Conservation (phyloP, 148 eudicot genomes). For the Chenopodium suecicum region DNA sequence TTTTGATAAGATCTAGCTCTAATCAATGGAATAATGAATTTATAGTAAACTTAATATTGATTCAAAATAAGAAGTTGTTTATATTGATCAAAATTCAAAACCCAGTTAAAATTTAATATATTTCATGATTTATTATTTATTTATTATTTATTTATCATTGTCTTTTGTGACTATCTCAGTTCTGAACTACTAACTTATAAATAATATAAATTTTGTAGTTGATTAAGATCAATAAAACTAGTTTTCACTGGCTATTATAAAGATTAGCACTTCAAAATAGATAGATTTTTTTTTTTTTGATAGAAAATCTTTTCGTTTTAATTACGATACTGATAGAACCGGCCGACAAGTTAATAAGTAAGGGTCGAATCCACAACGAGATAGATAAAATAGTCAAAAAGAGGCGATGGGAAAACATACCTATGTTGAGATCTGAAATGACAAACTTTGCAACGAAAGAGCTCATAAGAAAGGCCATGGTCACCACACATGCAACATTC, state of each 20-base stretch:
- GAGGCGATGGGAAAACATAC: slow-evolving; percentile 22
- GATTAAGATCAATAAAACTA: too few relatives aligned
- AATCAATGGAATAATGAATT: neutral
- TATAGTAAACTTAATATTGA: neutral
- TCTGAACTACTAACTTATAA: too few relatives aligned
- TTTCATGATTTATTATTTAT: too few relatives aligned
- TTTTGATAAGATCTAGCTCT: neutral
- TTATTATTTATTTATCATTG: too few relatives aligned
- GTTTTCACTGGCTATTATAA: too few relatives aligned
- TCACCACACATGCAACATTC: slow-evolving; percentile 94
- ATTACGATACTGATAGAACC: too few relatives aligned
- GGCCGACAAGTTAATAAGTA: neutral
- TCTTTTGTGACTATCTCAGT: too few relatives aligned
- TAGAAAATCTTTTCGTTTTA: too few relatives aligned
- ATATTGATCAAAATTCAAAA: neutral
- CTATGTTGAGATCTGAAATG: slow-evolving; percentile 81
- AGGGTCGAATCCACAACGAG: neutral
- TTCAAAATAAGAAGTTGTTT: neutral
- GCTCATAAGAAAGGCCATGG: slow-evolving; percentile 56
- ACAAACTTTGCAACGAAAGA: slow-evolving; percentile 73
- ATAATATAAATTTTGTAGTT: too few relatives aligned
- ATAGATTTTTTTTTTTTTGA: too few relatives aligned
- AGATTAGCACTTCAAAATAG: too few relatives aligned
- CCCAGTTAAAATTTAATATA: neutral
- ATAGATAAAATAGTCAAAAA: neutral